These are phyloP conservation scores for Kluyveromyces marxianus DNA, from an alignment of 1,139 yeast genomes.

Conservation along the genomic window DNA sequence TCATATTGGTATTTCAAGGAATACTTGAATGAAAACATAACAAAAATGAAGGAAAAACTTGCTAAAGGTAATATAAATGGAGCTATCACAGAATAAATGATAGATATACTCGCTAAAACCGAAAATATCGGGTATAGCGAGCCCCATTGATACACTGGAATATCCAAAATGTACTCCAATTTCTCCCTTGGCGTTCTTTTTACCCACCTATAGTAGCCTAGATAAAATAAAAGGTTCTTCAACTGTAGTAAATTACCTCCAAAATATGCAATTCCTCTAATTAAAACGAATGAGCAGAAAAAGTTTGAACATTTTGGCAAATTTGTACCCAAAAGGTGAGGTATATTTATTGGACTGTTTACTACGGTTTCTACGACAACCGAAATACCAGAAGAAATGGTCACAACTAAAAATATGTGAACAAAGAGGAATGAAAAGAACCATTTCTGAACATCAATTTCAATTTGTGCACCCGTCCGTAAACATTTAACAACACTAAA, in stretches of 20 bases:
- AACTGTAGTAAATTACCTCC: constrained; percentile 60
- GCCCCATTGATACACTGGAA: constrained; percentile 61
- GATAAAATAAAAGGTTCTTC: constrained; percentile 38
- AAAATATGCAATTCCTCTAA: constrained; percentile 66
- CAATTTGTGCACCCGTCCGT: constrained; percentile 48
- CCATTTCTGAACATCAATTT: constrained; percentile 60
- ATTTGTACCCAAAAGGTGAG: constrained; percentile 62
- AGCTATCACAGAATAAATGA: constrained; percentile 68
- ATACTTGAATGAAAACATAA: constrained; percentile 62
- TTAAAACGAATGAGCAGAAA: constrained; percentile 63
- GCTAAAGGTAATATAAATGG: constrained; percentile 68
- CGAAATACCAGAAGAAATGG: constrained; percentile 74
- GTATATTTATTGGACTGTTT: constrained; percentile 65
- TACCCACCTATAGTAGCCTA: constrained; percentile 33
- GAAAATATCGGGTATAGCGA: constrained; percentile 68
- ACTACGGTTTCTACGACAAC: constrained; percentile 57
- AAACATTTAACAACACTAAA: constrained; percentile 45
- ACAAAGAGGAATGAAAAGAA: constrained; percentile 63
- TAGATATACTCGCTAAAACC: constrained; percentile 66
- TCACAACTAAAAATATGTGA: constrained; percentile 77
- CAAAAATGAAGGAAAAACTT: constrained; percentile 48
- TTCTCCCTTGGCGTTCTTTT: constrained; percentile 57
- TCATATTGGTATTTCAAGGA: constrained; percentile 49
- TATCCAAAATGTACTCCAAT: constrained; percentile 38
- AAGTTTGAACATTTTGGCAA: constrained; percentile 78